Base-by-base conservation (phyloP, 768 basidiomycete species). In the Mycena chlorophos region DNA sequence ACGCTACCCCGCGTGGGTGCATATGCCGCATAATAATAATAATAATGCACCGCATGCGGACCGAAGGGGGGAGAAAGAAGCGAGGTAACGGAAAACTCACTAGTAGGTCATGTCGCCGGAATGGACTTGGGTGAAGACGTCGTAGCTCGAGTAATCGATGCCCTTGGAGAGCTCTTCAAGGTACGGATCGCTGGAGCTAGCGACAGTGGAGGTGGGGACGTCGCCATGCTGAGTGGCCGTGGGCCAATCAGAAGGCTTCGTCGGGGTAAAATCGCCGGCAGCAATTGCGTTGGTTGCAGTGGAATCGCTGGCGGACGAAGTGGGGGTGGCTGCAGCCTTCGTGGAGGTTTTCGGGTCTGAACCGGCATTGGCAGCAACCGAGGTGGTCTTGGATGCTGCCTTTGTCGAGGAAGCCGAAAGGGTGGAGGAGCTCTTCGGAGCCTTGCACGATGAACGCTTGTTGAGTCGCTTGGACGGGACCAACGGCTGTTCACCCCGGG, bases 51-150 rank as follows among this genome's bases (percentile, higher is more conserved):
- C n/a, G n/a, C n/a, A n/a, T n/a, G n/a, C n/a, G n/a, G n/a, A 10
- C 49, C 50, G 51, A 10, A 20, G 19, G 40, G 19, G 25, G 45
- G 25, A 42, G 34, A 22, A 17, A 27, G 28, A 45, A 54, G 52
- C 29, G 48, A 34, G 0, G 49, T 3, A 50, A 10, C 22, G 46
- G 50, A 16, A 26, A 13, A 67, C 69, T 56, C 45, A 70, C 69
- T 70, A 70, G 56, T 68, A 70, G 12, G 69, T 70, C 69, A 70
- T 70, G 25, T 66, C 55, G 16, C 69, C 69, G 2, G 42, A 58
- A 48, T 71, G 63, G 20, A 63, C 57, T 2, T 48, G 4, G 20
- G 62, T 71, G 57, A 65, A 71, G 5, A 57, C 26, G 2, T 17
- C 5, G 46, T 71, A 68, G 25, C 52, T 47, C 13, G 63, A 57